phyloP scores from a whole-genome alignment of 345 rosid species.

The Leavenworthia alabamica region DNA sequence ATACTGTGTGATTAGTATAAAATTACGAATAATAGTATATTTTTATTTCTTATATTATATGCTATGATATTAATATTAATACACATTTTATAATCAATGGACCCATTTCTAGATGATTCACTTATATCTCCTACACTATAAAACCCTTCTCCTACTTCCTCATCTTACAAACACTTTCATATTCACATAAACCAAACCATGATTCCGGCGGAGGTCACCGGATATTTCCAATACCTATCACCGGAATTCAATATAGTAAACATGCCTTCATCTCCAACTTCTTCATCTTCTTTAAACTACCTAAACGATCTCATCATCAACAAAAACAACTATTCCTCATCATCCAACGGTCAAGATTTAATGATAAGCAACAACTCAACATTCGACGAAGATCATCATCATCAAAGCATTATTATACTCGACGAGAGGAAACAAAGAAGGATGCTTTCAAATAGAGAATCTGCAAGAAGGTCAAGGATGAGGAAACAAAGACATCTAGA shows the following conservation, averaged over 20 bases:
- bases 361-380: conserved; percentile 65
- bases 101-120: conserved; percentile 12
- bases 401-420: conserved; percentile 43
- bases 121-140: conserved; percentile 12
- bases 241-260: conserved; percentile 14
- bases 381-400: conserved; percentile 61
- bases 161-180: neutral
- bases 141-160: conserved; percentile 17
- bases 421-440: conserved; percentile 90
- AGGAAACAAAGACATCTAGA: conserved; percentile 93
- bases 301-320: conserved; percentile 22
- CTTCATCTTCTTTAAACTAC: conserved; percentile 27
- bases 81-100: neutral
- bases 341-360: conserved; percentile 27
- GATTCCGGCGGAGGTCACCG: conserved; percentile 27
- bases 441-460: conserved; percentile 94
- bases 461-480: conserved; percentile 92
- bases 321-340: conserved; percentile 16
- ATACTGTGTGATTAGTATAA: neutral
- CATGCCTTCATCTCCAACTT: conserved; percentile 23
- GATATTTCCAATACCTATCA: conserved; percentile 13
- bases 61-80: no score
- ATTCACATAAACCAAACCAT: conserved; percentile 2
- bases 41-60: neutral
- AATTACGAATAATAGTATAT: neutral